These are phyloP conservation scores for Sporisorium exsertum DNA, from an alignment of 1,284 basidiomycete species.

Conservation along the genomic window DNA sequence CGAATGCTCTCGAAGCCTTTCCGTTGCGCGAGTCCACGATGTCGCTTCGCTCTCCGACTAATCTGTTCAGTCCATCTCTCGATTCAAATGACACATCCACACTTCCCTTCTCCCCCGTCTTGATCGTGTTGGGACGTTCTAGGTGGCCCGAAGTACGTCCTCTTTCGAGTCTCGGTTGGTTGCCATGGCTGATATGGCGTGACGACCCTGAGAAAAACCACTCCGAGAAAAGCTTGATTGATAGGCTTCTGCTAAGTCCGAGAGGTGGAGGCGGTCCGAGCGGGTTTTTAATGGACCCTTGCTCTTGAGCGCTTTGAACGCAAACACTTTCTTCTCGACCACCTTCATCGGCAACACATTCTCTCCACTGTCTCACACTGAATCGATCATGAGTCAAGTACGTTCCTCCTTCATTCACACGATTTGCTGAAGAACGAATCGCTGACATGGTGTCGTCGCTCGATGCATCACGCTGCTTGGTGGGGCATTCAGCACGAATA, in stretches of 20 bases:
- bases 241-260: too few relatives aligned
- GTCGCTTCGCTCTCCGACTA: too few relatives aligned
- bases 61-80: too few relatives aligned
- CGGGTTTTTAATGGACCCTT: background rate
- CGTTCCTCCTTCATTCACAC: background rate
- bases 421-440: background rate
- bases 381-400: background rate
- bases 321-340: background rate
- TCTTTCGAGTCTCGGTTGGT: background rate
- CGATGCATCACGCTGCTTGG: background rate
- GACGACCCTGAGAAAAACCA: background rate
- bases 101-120: too few relatives aligned
- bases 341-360: background rate
- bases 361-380: background rate
- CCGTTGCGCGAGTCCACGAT: background rate
- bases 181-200: background rate
- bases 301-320: background rate
- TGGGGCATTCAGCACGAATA: conserved; percentile 69
- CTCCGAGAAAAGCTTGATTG: conserved; percentile 3
- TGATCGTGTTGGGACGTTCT: too few relatives aligned
- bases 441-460: background rate
- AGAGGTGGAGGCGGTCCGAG: conserved; percentile 3
- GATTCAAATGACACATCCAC: too few relatives aligned
- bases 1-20: background rate
- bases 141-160: background rate